Evolutionary conservation across 2,329 filamentous ascomycete genomes (phyloP).

Genomic region (Pseudodiploospora longispora): DNA sequence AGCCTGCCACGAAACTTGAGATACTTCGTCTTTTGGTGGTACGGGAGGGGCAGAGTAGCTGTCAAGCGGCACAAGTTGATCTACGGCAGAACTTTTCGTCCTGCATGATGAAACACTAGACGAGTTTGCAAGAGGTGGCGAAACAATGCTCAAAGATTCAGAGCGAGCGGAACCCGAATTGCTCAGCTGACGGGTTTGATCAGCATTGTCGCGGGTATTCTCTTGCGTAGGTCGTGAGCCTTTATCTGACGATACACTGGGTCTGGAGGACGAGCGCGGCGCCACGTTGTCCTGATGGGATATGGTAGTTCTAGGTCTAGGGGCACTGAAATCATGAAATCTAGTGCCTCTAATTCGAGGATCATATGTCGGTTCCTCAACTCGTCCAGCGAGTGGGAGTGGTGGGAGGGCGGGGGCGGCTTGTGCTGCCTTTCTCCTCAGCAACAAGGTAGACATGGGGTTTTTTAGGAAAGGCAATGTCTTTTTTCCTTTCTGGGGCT

Average conservation of each 20-base stretch:
- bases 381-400: conserved; percentile 29
- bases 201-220: conserved; percentile 1
- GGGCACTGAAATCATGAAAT: conserved; percentile 59
- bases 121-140: conserved; percentile 17
- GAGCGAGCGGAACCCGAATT: conserved; percentile 21
- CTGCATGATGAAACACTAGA: conserved; percentile 19
- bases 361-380: conserved; percentile 46
- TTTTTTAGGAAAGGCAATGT: conserved; percentile 51
- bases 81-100: conserved; percentile 9
- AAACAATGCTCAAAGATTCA: conserved; percentile 17
- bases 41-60: conserved; percentile 24
- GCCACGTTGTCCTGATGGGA: conserved; percentile 9
- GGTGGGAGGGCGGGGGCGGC: conserved; percentile 35
- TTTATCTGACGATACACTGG: conserved; percentile 11
- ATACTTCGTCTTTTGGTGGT: conserved; percentile 29
- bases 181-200: conserved; percentile 19
- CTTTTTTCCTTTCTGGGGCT: conserved; percentile 42
- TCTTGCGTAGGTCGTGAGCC: neutral
- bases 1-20: conserved; percentile 10
- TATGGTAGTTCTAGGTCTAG: conserved; percentile 35
- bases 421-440: conserved; percentile 48
- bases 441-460: conserved; percentile 49
- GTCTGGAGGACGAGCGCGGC: conserved; percentile 11
- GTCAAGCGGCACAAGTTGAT: conserved; percentile 7
- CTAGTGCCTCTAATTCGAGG: conserved; percentile 56